Conservation (phyloP, 2,329 filamentous ascomycete genomes). For the Aspergillus niger region DNA sequence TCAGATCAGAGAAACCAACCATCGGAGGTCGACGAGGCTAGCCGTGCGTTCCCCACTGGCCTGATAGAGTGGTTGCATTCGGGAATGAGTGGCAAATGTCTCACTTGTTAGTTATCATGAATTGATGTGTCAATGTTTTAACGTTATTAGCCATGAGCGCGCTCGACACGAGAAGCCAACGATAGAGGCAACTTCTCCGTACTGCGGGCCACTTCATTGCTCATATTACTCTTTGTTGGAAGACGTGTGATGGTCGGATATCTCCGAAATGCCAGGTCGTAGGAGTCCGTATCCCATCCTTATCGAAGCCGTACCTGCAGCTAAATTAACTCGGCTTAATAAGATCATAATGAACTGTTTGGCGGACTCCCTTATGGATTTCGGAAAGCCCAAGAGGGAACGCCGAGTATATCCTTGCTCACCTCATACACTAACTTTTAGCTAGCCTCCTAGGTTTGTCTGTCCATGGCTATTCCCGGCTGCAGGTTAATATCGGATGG, state of each 20-base stretch:
- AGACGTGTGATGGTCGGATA: neutral
- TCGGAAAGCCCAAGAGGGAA: neutral
- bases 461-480: neutral
- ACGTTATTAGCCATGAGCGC: slow-evolving; percentile 1
- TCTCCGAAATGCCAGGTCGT: slow-evolving; percentile 1
- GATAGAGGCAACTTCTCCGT: slow-evolving; percentile 7
- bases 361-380: neutral
- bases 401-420: neutral
- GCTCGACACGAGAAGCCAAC: neutral
- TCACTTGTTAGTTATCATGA: slow-evolving; percentile 20
- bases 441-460: neutral
- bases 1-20: slow-evolving; percentile 1
- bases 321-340: neutral
- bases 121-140: slow-evolving; percentile 11
- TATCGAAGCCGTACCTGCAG: slow-evolving; percentile 6
- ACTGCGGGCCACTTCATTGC: neutral
- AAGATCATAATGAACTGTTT: neutral
- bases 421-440: neutral
- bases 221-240: too few relatives aligned
- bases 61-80: slow-evolving; percentile 22
- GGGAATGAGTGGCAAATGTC: slow-evolving; percentile 12
- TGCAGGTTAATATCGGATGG: neutral
- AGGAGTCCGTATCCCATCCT: neutral
- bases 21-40: neutral
- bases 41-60: slow-evolving; percentile 8